Base-by-base conservation (phyloP, 192 early-diverging fungal genomes). In the Linderina pennispora region DNA sequence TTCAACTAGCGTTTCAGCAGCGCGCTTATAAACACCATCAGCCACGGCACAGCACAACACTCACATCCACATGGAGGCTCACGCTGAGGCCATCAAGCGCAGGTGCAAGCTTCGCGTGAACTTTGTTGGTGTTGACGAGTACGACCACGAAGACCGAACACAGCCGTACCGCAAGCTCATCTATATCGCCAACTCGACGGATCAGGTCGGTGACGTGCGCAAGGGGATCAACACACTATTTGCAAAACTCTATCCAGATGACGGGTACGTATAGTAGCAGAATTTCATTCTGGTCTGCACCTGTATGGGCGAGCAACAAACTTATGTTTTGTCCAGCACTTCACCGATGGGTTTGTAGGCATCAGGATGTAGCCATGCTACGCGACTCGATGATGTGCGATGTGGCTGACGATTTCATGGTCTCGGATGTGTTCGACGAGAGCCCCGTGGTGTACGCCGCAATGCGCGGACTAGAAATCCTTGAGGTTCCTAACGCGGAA, bases 101-200 rank as follows among this genome's bases (percentile, higher is more conserved):
- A 59, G 67, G 34, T 63, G 40, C 48, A 70, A 70, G 55, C 60
- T 70, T 36, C 60, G 67, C 4, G 67, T 70, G 35, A 62, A 47
- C 45, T 63, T 70, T 58, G 67, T 70, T 23, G 60, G 67, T 31
- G 20, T 24, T 25, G 60, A 70, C 34, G 55, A 51, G 7, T 70
- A 63, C 39, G 67, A 70, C n/a, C 53, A 24, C 9, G 52, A 49
- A 26, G 59, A 62, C 9, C 40, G 48, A 10, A 25, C 48, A 1
- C 23, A 48, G 21, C 59, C 67, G 19, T 70, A 58, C 41, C 59
- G 67, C 43, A 70, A 57, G 42, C 51, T 70, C 16, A 58, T 70
- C 34, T 63, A 63, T 14, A 20, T 70, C 14, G 55, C 60, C 1
- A 34, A 48, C 11, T 41, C 38, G 5, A 39, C 35, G 18, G 50